Base-by-base conservation (phyloP, 352 stramenopile species). In the Globisporangium alternatum region DNA sequence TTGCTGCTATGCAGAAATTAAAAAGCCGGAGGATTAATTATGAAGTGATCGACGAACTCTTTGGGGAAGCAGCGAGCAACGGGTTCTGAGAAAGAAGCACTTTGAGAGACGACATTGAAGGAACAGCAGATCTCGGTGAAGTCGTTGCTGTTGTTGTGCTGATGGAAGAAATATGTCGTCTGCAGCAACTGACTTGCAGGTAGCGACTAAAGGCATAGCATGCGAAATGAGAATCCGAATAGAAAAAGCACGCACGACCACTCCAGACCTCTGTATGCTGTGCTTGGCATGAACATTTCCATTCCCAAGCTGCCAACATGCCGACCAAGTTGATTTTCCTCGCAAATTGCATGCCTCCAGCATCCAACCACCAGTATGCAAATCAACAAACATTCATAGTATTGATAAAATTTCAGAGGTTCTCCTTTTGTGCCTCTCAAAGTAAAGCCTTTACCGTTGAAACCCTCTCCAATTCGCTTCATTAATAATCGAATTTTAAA, bases 11-110 rank as follows among this genome's bases (percentile, higher is more conserved):
- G 56, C 72, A 92, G 87, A 93, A 91, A 88, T 85, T 95, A 79
- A 95, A 94, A 68, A 93, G 84, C 61, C 80, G 85, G 74, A 77
- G 86, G 69, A 95, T 95, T 72, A 95, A 95, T 70, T 94, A 95
- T 65, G 87, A 95, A 75, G 87, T 94, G 53, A 92, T 95, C 69
- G 79, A 93, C 64, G 85, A 95, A 73, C 78, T 95, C 52, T 95
- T 95, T 80, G 87, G 85, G 31, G 83, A 95, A 69, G 83, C 83
- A 28, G 83, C 83, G 51, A 91, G 72, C 68, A 91, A 89, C 56
- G 80, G 80, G 0, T 90, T 89, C 33, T 91, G 69, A 80, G 17
- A 12, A 15, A 28, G 49, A 56, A 21, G 10, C 35, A 41, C 35
- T 41, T 41, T 15, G 35, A 41, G 35, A 41, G 35, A 41, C 4